A percentile compares a stretch with the other conserved stretches of the same genome.
These are phyloP conservation scores for Pythium myriotylum DNA, from an alignment of 352 stramenopile genomes.

Conservation along the genomic window DNA sequence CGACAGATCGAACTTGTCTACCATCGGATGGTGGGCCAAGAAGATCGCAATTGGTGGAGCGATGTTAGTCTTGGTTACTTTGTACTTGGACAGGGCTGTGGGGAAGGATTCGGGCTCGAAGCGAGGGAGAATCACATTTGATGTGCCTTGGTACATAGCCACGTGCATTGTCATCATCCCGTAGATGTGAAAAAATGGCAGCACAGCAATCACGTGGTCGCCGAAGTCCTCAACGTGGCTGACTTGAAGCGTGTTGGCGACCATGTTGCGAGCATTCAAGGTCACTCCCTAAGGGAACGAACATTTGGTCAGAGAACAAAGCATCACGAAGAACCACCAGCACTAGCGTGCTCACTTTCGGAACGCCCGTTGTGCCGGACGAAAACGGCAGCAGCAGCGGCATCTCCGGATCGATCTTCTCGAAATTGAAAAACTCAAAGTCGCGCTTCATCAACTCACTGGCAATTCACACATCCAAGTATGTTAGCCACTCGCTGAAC, in stretches of 20 bases:
- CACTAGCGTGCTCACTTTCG: slow-evolving; percentile 73
- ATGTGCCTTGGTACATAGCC: slow-evolving; percentile 72
- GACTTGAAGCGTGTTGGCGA: slow-evolving; percentile 89
- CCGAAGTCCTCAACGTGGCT: slow-evolving; percentile 59
- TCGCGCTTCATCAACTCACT: slow-evolving; percentile 48
- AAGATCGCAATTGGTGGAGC: slow-evolving; percentile 88
- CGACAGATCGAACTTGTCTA: slow-evolving; percentile 92
- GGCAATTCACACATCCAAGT: not conserved
- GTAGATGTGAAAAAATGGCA: slow-evolving; percentile 98
- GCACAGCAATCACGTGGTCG: slow-evolving; percentile 50
- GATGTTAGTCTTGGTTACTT: slow-evolving; percentile 53
- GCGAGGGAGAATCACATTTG: slow-evolving; percentile 84
- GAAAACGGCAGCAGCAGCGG: slow-evolving; percentile 89
- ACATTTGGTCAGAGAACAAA: too few species aligned
- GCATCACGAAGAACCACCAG: too few species aligned
- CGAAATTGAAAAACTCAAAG: slow-evolving; percentile 48
- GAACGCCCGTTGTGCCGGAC: slow-evolving; percentile 91
- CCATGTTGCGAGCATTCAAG: slow-evolving; percentile 90
- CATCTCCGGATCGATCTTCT: slow-evolving; percentile 59
- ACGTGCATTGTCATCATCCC: slow-evolving; percentile 84
- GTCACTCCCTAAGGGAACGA: too few species aligned
- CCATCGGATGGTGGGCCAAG: slow-evolving; percentile 87
- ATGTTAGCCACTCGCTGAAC: too few species aligned
- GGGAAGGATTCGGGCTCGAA: slow-evolving; percentile 92
- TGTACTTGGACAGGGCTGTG: slow-evolving; percentile 65